These are phyloP conservation scores for Angomonas ambiguus DNA, from an alignment of 208 protist genomes.

Conservation along the genomic window DNA sequence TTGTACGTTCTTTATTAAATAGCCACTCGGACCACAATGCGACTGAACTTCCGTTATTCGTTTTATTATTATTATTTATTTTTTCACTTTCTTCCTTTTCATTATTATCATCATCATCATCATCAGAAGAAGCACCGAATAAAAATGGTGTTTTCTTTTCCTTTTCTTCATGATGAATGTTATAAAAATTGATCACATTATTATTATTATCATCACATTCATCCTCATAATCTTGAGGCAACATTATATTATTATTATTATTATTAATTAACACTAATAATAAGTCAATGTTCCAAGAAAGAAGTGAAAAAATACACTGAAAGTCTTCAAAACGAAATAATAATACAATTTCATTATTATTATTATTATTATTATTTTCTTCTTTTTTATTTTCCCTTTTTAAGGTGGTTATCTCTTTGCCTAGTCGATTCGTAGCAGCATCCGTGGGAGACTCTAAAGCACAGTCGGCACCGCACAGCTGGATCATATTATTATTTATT, in stretches of 20 bases:
- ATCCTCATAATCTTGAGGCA: no score
- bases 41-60: neutral
- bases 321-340: neutral
- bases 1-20: neutral
- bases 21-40: neutral
- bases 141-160: no score
- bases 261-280: constrained; percentile 3
- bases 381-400: constrained; percentile 5
- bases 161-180: no score
- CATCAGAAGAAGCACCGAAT: no score
- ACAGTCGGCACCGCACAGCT: neutral
- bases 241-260: constrained; percentile 1
- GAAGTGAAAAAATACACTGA: constrained; percentile 4
- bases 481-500: neutral
- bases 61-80: neutral
- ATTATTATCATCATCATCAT: constrained; percentile 8
- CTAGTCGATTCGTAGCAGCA: neutral
- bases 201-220: no score
- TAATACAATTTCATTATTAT: neutral
- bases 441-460: neutral
- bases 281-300: constrained; percentile 2
- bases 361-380: constrained; percentile 2
- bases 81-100: constrained; percentile 2
- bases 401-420: no score
- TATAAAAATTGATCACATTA: no score